These are phyloP conservation scores for Leccinum arenicola DNA, from an alignment of 768 basidiomycete species.

Conservation along the genomic window DNA sequence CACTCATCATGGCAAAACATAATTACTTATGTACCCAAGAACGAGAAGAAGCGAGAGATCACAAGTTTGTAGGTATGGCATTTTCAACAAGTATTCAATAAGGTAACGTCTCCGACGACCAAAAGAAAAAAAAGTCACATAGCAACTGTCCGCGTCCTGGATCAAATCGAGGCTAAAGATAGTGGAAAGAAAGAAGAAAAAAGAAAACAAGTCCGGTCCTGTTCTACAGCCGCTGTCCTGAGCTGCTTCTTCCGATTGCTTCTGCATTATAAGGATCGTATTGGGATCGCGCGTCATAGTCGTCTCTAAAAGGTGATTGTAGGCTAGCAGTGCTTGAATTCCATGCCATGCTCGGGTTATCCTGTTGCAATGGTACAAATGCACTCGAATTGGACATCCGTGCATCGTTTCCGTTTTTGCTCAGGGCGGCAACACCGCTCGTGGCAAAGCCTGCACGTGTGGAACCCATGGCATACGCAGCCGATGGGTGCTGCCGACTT, in stretches of 20 bases:
- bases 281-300: conserved; percentile 15
- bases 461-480: conserved; percentile 40
- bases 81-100: conserved; percentile 2
- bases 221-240: conserved; percentile 24
- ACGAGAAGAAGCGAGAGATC: conserved; percentile 2
- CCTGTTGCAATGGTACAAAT: conserved; percentile 69
- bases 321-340: conserved; percentile 52
- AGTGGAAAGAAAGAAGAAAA: neutral
- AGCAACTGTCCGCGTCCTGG: conserved; percentile 9
- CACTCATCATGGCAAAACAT: neutral
- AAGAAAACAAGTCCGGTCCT: neutral
- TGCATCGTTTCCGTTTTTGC: conserved; percentile 19
- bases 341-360: conserved; percentile 56
- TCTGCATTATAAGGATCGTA: conserved; percentile 30
- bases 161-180: neutral
- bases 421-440: conserved; percentile 20
- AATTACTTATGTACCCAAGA: neutral
- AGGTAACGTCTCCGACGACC: conserved; percentile 2
- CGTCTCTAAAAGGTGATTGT: conserved; percentile 38
- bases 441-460: conserved; percentile 28
- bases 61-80: conserved; percentile 6
- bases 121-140: neutral
- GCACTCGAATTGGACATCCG: conserved; percentile 64
- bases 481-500: conserved; percentile 29
- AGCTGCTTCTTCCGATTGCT: conserved; percentile 25